Conservation (phyloP, 148 eudicot genomes). For the Amaranthus palmeri region DNA sequence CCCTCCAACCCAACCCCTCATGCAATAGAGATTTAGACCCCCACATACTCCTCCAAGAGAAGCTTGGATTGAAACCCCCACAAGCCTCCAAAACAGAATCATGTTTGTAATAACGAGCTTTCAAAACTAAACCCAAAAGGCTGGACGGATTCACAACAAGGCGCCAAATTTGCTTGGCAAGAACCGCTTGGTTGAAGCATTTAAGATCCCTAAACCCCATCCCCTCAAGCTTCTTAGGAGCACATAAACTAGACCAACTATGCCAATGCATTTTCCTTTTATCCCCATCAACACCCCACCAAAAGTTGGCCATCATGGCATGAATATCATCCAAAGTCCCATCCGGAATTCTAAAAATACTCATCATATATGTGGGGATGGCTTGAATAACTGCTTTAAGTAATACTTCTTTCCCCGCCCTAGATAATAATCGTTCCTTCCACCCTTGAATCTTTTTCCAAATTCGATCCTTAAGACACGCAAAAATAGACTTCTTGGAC, state of each 20-base stretch:
- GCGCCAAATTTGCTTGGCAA: not conserved
- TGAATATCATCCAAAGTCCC: not conserved
- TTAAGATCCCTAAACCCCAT: not conserved
- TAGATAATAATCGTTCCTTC: no score
- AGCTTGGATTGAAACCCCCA: not conserved
- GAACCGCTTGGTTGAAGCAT: not conserved
- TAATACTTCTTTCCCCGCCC: no score
- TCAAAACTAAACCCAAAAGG: not conserved
- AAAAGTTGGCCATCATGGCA: not conserved
- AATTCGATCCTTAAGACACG: no score
- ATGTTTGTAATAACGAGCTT: not conserved
- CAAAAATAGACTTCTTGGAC: no score
- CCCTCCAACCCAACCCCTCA: not conserved
- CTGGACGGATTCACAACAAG: not conserved
- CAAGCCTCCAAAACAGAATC: not conserved
- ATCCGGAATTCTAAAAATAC: not conserved
- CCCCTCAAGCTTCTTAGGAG: not conserved
- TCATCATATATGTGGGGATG: no score
- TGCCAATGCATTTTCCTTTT: not conserved
- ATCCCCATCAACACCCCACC: not conserved
- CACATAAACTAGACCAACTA: not conserved
- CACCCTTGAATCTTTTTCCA: no score
- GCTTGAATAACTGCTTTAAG: no score
- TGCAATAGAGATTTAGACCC: not conserved
- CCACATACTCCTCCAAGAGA: no score